Conservation (phyloP, 805 yeast species). For the Zygoascus biomembranicola region DNA sequence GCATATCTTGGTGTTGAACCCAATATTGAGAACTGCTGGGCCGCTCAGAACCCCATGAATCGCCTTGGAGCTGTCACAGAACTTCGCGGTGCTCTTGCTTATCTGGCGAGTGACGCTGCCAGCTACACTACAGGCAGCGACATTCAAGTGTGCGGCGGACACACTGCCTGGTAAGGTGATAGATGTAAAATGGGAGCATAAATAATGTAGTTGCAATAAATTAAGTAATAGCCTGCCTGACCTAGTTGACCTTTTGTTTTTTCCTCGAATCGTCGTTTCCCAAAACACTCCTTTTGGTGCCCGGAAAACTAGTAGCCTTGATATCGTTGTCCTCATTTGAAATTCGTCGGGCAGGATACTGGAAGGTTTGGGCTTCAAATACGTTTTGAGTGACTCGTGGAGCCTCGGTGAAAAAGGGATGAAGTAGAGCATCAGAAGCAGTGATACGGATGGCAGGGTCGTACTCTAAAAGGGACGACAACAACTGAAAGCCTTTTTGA, state of each 20-base stretch:
- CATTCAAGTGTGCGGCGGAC: conserved; percentile 50
- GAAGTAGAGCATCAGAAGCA: conserved; percentile 67
- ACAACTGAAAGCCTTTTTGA: conserved; percentile 55
- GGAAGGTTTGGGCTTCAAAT: conserved; percentile 63
- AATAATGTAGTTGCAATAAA: background rate
- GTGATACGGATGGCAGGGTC: conserved; percentile 77
- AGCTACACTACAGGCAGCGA: conserved; percentile 53
- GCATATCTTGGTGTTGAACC: conserved; percentile 47
- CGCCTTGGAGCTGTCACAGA: conserved; percentile 57
- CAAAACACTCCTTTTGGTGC: conserved; percentile 26
- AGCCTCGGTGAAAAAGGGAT: conserved; percentile 66
- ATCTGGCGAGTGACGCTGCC: conserved; percentile 43
- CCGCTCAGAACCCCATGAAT: conserved; percentile 41
- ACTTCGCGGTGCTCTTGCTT: conserved; percentile 49
- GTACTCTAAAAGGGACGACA: conserved; percentile 61
- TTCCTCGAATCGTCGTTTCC: conserved; percentile 19
- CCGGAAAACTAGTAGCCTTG: conserved; percentile 28
- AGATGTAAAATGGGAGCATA: too few species aligned
- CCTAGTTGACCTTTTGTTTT: conserved; percentile 15
- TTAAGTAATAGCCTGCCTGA: background rate
- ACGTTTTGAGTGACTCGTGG: conserved; percentile 68
- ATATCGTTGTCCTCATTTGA: conserved; percentile 84
- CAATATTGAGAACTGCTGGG: conserved; percentile 32
- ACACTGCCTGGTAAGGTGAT: conserved; percentile 25
- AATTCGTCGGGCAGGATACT: conserved; percentile 80